These are phyloP conservation scores for Suillus bovinus DNA, from an alignment of 768 basidiomycete species.

Conservation along the genomic window DNA sequence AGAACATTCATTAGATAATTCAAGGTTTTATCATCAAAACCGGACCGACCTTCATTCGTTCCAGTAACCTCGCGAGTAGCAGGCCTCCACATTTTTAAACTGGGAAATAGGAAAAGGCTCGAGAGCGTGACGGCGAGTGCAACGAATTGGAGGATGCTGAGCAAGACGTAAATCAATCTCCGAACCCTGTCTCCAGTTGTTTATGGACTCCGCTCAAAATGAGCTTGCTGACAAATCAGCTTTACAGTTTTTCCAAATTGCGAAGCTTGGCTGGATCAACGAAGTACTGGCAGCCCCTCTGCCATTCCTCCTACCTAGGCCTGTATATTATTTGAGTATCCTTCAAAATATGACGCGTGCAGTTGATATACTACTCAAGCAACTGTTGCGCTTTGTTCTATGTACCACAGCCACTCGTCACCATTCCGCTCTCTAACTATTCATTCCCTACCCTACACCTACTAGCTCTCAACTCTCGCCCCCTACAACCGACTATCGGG, in stretches of 20 bases:
- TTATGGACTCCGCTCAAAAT: slow-evolving; percentile 37
- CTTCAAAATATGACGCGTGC: too few relatives aligned
- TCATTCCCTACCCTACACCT: too few relatives aligned
- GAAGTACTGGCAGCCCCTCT: neutral
- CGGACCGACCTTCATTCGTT: slow-evolving; percentile 82
- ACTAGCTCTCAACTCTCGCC: slow-evolving; percentile 43
- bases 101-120: slow-evolving; percentile 30
- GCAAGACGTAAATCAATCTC: slow-evolving; percentile 35
- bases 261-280: neutral
- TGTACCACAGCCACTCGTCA: too few relatives aligned
- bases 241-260: neutral
- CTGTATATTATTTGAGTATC: too few relatives aligned
- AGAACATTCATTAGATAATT: slow-evolving; percentile 17
- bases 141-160: slow-evolving; percentile 11
- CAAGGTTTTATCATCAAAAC: slow-evolving; percentile 8
- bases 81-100: slow-evolving; percentile 77
- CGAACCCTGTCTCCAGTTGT: slow-evolving; percentile 23
- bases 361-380: neutral
- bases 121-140: slow-evolving; percentile 17
- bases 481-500: slow-evolving; percentile 51
- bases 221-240: slow-evolving; percentile 28
- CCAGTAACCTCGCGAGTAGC: slow-evolving; percentile 89
- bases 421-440: too few relatives aligned
- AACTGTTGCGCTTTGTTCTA: neutral
- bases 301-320: neutral